Base-by-base conservation (phyloP, 2,329 filamentous ascomycete genomes). In the Ascomycota sp. region DNA sequence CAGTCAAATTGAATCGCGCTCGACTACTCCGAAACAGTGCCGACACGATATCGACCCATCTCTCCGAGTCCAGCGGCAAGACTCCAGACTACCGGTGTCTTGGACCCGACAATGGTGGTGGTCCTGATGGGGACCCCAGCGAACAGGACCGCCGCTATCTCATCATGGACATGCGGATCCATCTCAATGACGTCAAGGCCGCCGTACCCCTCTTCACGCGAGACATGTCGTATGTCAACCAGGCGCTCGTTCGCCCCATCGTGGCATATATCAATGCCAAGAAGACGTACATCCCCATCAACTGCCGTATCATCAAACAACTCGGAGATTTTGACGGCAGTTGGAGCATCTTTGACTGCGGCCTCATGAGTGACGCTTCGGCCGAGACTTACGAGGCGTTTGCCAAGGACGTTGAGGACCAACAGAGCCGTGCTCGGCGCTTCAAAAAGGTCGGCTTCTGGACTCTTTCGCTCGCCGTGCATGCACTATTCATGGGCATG, bases 201-300 rank as follows among this genome's bases (percentile, higher is more conserved):
- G 76, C 78, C 3, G 84, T 98, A 2, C 89, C 89, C 1, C 67
- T 95, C 33, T 95, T 98, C 57, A 92, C 79, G 1, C 76, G 72
- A 11, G 78, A 93, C 48, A 69, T 95, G 33, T 91, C 82, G 1
- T 98, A 95, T 52, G 78, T 93, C 46, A 95, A 93, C 55, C 91
- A 92, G 52, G 83, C 89, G 2, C 72, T 95, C 5, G 81, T 95
- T 27, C 73, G 89, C 5, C 89, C 89, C 11, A 98, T 98, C 39
- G 84, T 98, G 29, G 89, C 89, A 6, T 98, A 95, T 52, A 95
- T 98, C 56, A 98, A 98, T 55, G 80, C 82, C 30, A 81, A 83
- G 51, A 76, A 76, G 48, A 92, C 86, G 0, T 95, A 92, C 48
- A 95, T 98, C 30, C 89, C 89, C 24, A 82, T 98, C 45, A 79